Evolutionary conservation across 1,284 basidiomycete species (phyloP).

Genomic region (Xerocomus amazonicus): DNA sequence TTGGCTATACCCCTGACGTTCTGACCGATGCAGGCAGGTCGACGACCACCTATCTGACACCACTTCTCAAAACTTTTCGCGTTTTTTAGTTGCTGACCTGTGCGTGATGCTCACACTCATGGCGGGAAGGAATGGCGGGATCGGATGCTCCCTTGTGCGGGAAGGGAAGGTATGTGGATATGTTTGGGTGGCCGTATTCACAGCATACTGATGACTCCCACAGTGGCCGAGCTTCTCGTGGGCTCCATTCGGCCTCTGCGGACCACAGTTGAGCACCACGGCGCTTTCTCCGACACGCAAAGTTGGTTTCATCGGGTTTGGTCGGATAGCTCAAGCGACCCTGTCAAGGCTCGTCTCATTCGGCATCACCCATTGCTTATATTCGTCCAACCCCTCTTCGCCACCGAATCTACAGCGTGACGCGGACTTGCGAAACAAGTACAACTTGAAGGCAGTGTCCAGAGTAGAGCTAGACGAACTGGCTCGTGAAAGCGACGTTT

Average conservation of each 20-base stretch:
- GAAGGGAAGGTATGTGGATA: constrained; percentile 54
- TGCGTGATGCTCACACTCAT: constrained; percentile 88
- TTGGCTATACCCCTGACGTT: constrained; percentile 92
- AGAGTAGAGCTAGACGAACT: constrained; percentile 66
- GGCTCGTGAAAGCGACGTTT: constrained; percentile 71
- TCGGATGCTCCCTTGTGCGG: constrained; percentile 63
- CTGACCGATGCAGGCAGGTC: constrained; percentile 78
- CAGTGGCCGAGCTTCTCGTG: constrained; percentile 67
- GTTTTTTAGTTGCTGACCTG: constrained; percentile 72
- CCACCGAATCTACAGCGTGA: constrained; percentile 47
- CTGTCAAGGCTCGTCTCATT: constrained; percentile 77
- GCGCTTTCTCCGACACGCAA: constrained; percentile 55
- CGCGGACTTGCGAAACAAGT: constrained; percentile 42
- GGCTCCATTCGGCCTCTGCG: constrained; percentile 79
- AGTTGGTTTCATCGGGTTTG: constrained; percentile 91
- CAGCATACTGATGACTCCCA: neutral
- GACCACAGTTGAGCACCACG: constrained; percentile 68
- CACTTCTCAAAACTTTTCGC: neutral
- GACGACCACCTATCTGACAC: neutral
- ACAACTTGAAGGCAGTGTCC: constrained; percentile 51
- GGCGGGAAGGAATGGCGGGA: constrained; percentile 76
- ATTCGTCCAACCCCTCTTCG: constrained; percentile 55
- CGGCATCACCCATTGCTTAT: constrained; percentile 67
- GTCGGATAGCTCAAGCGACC: constrained; percentile 83
- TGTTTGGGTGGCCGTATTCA: neutral